Conservation (phyloP, 2,329 filamentous ascomycete genomes). For the Fusarium zealandicum region DNA sequence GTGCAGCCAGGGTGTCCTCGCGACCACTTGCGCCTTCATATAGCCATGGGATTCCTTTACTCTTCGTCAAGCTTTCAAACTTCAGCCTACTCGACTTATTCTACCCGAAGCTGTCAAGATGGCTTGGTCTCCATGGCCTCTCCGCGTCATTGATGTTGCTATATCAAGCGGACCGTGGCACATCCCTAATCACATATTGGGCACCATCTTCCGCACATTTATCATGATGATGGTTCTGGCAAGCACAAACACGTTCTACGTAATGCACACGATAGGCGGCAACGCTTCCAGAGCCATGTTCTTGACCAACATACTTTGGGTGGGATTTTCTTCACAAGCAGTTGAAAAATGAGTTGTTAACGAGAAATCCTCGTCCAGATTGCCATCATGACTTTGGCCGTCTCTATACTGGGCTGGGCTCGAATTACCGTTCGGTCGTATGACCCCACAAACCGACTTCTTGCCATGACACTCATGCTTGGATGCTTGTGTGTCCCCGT, state of each 20-base stretch:
- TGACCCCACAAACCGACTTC: constrained; percentile 2
- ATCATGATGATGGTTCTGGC: constrained; percentile 17
- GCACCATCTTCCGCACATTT: not conserved
- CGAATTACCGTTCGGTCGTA: not conserved
- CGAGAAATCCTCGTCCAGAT: not conserved
- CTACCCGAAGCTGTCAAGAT: not conserved
- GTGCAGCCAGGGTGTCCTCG: not conserved
- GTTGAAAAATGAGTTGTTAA: not conserved
- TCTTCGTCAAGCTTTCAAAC: not conserved
- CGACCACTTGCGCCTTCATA: not conserved
- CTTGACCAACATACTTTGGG: constrained; percentile 8
- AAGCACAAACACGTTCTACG: constrained; percentile 15
- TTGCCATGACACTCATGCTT: constrained; percentile 1
- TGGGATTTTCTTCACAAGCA: not conserved
- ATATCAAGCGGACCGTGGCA: constrained; percentile 4
- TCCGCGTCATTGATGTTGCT: not conserved
- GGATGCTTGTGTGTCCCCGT: not conserved
- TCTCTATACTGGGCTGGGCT: constrained; percentile 1
- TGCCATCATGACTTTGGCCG: not conserved
- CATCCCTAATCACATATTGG: constrained; percentile 16
- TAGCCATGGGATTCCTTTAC: not conserved
- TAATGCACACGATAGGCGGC: constrained; percentile 10
- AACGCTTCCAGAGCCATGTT: not conserved
- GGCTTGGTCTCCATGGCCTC: not conserved
- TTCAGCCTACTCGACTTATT: not conserved